Percentiles rank a stretch among this genome's conserved stretches.
These are phyloP conservation scores for sorghum (Sorghum bicolor) DNA, from an alignment of 176 grass and related monocot species.

Conservation along the genomic window DNA sequence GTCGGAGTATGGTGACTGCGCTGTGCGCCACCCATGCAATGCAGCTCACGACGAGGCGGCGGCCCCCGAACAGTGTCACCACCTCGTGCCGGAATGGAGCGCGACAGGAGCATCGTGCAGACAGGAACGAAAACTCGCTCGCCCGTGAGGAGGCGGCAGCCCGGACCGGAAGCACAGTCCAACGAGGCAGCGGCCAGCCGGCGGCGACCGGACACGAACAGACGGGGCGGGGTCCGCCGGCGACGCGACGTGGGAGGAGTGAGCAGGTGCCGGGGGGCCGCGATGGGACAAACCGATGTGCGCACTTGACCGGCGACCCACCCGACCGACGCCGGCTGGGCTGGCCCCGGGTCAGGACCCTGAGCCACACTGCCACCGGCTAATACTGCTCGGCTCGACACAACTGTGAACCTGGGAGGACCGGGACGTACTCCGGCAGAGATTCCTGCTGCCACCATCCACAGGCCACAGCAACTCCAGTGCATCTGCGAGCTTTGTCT, in stretches of 20 bases:
- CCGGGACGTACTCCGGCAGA: background rate
- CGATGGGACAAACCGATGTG: conserved; percentile 21
- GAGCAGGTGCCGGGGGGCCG: background rate
- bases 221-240: background rate
- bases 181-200: background rate
- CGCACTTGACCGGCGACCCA: background rate
- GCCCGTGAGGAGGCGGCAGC: background rate
- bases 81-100: background rate
- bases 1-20: background rate
- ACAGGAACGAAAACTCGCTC: background rate
- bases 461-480: background rate
- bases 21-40: background rate
- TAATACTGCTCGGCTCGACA: background rate
- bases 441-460: background rate
- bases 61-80: background rate
- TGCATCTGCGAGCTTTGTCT: background rate
- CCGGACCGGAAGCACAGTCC: background rate
- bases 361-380: background rate
- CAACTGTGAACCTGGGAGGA: background rate
- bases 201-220: background rate
- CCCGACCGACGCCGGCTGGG: too few relatives aligned
- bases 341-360: too few relatives aligned
- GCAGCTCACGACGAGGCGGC: background rate
- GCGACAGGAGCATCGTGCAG: background rate
- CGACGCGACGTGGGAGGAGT: background rate